These are phyloP conservation scores for Puccinia triticina DNA, from an alignment of 1,284 basidiomycete species.

Conservation along the genomic window DNA sequence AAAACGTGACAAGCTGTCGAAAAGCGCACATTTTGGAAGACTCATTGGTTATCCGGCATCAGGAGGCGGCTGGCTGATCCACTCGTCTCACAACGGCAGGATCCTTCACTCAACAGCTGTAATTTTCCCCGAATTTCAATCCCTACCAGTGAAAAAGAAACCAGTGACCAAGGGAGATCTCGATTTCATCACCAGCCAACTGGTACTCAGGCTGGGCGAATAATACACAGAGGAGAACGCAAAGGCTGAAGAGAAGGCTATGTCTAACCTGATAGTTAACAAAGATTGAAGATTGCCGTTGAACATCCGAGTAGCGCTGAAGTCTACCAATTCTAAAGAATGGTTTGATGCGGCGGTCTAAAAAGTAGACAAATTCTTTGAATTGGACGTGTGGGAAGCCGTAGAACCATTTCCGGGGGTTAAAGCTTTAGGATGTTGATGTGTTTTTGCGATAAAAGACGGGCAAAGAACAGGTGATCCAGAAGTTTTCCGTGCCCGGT, in stretches of 20 bases:
- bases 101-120: background rate
- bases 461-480: too few relatives aligned
- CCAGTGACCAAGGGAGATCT: background rate
- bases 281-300: background rate
- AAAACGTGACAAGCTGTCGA: background rate
- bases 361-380: background rate
- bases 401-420: background rate
- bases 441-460: background rate
- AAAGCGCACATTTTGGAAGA: background rate
- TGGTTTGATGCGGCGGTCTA: background rate
- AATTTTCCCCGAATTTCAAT: background rate
- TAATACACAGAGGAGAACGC: background rate
- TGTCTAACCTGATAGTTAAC: background rate
- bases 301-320: background rate
- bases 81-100: too few relatives aligned
- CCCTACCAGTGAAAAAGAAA: too few relatives aligned
- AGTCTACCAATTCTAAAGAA: background rate
- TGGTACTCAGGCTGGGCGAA: background rate
- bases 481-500: background rate
- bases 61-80: too few relatives aligned
- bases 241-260: background rate
- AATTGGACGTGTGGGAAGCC: background rate
- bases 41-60: too few relatives aligned
- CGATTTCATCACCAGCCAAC: background rate
- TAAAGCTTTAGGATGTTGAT: conserved; percentile 8